Evolutionary conservation across 495 filamentous ascomycete genomes (phyloP), one percentile per base, ranked within the genome.

Genomic region (Neurospora sp.): DNA sequence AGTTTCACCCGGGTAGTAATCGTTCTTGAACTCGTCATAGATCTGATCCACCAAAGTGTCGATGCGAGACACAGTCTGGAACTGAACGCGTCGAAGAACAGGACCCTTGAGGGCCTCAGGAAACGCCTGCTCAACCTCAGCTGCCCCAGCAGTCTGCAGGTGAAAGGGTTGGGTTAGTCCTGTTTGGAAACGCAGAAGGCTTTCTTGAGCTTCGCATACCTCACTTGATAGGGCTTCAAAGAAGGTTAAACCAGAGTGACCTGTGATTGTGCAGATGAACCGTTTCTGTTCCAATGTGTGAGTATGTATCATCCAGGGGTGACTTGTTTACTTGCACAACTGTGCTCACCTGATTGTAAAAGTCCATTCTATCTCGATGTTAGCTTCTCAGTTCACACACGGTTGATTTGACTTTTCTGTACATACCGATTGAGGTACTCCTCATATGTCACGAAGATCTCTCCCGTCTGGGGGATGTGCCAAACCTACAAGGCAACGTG

Each of bases 251-350:
- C 91, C 92, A 38, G 94, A 96, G 81, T 97, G 94, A 41, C 96
- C 96, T 3, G 93, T 98, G 73, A 98, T 95, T 75, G 96, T 91
- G 80, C 95, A 97, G 70, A 95, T 97, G 78, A 98, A 99, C 61
- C 91, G 89, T 73, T 90, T 92, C 89, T 96, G 76, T 61, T 3
- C 11, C 5, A 27, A 0, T 71, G 61, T 35, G 73, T 78, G 66
- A 71, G 71, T 76, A 76, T 70, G 40, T 71, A 72, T 37, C 61
- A 66, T 66, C 5, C 53, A 66, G 27, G 27, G 53, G 12, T 66
- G 27, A 35, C 6, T 37, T 66, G 27, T 66, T 35, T 9, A 9
- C 14, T 66, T 16, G 27, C 27, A 31, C 53, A 66, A 3, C 5
- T 35, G 27, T 18, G 53, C 86, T 72, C 82, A 91, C 92, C 86